Percentiles rank a stretch among this genome's conserved stretches.
phyloP scores from a whole-genome alignment of 345 rosid genomes.

The Populus euphratica region DNA sequence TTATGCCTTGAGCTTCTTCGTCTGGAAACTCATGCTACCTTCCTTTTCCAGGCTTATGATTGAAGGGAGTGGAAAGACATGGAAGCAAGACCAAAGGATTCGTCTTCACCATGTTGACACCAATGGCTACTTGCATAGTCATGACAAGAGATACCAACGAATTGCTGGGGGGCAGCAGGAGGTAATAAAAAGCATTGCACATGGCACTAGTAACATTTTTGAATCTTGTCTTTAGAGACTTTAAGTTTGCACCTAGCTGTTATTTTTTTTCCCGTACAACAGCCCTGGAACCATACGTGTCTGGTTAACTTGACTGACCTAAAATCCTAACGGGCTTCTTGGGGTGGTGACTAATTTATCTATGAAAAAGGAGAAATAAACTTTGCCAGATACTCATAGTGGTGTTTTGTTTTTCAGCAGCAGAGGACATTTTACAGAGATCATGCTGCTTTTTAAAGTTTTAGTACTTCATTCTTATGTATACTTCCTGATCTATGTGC shows the following conservation, averaged over 20 bases:
- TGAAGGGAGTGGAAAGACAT: conserved; percentile 89
- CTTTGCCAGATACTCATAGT: neutral
- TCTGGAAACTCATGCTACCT: conserved; percentile 12
- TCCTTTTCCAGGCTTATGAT: conserved; percentile 55
- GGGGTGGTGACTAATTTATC: neutral
- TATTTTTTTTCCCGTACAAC: neutral
- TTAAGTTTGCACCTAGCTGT: neutral
- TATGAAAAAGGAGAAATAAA: neutral
- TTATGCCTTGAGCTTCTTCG: neutral
- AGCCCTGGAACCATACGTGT: neutral
- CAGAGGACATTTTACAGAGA: neutral
- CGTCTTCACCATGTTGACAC: conserved; percentile 97
- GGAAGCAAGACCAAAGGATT: conserved; percentile 91
- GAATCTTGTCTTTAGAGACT: neutral
- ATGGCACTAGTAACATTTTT: neutral
- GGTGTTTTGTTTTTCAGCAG: neutral
- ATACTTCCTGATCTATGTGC: conserved; percentile 6
- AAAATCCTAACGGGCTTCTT: neutral
- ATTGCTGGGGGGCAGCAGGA: conserved; percentile 99
- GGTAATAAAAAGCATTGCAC: conserved; percentile 39
- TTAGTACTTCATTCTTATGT: neutral
- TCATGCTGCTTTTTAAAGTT: neutral
- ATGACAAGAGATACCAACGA: conserved; percentile 92
- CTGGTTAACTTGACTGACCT: neutral
- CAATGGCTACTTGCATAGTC: conserved; percentile 88